A percentile compares a stretch with the other conserved stretches of the same genome.
These are phyloP conservation scores for Aureobasidium lini DNA, from an alignment of 2,329 filamentous ascomycete species.

Conservation along the genomic window DNA sequence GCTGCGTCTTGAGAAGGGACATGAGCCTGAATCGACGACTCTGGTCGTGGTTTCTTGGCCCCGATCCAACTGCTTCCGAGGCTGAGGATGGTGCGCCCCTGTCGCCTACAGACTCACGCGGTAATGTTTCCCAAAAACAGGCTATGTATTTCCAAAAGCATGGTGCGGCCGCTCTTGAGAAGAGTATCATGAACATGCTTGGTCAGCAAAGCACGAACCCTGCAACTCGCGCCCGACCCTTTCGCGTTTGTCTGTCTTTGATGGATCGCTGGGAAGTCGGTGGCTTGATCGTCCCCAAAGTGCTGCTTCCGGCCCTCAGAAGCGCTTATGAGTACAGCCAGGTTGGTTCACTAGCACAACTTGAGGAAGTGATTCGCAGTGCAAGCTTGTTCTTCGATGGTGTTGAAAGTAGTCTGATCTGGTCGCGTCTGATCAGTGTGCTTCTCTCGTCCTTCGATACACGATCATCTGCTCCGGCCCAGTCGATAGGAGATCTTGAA, in stretches of 20 bases:
- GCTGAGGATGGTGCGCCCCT: constrained; percentile 19
- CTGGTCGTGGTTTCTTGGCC: constrained; percentile 95
- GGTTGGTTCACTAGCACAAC: constrained; percentile 59
- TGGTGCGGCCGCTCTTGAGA: constrained; percentile 66
- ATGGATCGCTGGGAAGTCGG: constrained; percentile 99
- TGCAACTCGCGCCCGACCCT: constrained; percentile 70
- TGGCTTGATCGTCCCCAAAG: constrained; percentile 74
- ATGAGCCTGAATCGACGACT: constrained; percentile 93
- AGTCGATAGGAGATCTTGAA: constrained; percentile 52
- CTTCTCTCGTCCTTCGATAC: constrained; percentile 9
- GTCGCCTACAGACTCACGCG: constrained; percentile 30
- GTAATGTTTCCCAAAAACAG: constrained; percentile 50
- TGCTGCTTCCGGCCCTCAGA: constrained; percentile 79
- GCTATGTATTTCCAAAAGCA: constrained; percentile 69
- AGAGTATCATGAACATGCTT: constrained; percentile 71
- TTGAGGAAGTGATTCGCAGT: constrained; percentile 81
- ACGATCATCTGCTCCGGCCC: constrained; percentile 54
- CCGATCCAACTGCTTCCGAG: constrained; percentile 46
- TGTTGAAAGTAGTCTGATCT: constrained; percentile 89
- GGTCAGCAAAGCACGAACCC: constrained; percentile 47
- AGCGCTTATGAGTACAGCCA: constrained; percentile 70
- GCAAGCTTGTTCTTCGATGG: constrained; percentile 96
- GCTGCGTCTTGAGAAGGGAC: constrained; percentile 80
- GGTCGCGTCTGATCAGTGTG: constrained; percentile 35
- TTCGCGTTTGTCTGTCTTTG: constrained; percentile 83